Evolutionary conservation across 495 filamentous ascomycete genomes (phyloP), one percentile per base, ranked within the genome.

Genomic region (Saxophila tyrrhenica): DNA sequence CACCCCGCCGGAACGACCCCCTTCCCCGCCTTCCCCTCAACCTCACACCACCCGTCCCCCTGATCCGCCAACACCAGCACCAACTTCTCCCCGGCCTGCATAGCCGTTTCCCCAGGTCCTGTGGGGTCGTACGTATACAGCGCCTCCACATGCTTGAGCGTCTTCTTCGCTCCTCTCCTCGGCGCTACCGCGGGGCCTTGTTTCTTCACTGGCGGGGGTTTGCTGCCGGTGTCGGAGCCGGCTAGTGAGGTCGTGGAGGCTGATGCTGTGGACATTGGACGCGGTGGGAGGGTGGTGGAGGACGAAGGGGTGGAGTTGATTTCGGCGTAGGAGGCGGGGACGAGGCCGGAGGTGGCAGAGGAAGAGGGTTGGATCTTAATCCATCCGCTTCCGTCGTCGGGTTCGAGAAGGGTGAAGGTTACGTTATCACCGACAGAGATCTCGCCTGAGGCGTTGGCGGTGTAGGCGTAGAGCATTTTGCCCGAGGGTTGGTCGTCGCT

Each of bases 11-110:
- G 91, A 47, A 98, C 91, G 71, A 83, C 89, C n/a, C 84, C 87
- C 42, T 78, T 70, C n/a, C 92, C 92, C 22, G 83, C 86, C 57
- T 84, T 84, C 1, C 21, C 19, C 73, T 96, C 92, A 15, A 98
- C 92, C 70, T 96, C 91, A 10, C 84, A 87, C 92, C 92, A 98
- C 15, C 92, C 92, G 71, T 96, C 92, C 0, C 92, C 92, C 11
- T 79, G 74, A 65, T 97, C 88, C 41, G 81, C 79, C 58, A 77
- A 87, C 42, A 95, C 79, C 39, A 96, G 67, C 20, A 96, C 92
- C 63, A 98, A 95, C 50, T 83, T 73, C 67, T 98, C 92, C 0
- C 92, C 92, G 70, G 92, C 92, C 2, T 64, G 56, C 87, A 98
- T 98, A 64, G 74, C 86, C 71, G 87, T 87, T 68, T 98, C 92